A percentile compares a stretch with the other conserved stretches of the same genome.
phyloP scores from a whole-genome alignment of 768 basidiomycete species.

The Boletus rubescentipes region DNA sequence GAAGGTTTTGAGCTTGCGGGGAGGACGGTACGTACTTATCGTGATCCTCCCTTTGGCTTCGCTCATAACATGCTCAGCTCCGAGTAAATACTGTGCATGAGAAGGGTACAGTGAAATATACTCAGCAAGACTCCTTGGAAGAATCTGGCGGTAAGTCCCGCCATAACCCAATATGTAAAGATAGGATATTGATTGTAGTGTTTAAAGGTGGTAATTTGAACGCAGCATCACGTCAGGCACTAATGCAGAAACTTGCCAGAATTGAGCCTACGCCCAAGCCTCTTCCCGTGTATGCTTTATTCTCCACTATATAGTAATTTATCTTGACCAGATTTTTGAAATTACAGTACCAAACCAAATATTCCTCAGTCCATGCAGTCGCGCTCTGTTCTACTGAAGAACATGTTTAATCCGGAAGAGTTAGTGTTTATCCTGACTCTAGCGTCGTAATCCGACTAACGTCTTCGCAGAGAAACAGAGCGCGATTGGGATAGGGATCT shows the following conservation, averaged over 20 bases:
- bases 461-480: constrained; percentile 76
- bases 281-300: constrained; percentile 56
- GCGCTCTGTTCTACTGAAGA: constrained; percentile 84
- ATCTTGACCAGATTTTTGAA: constrained; percentile 14
- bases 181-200: constrained; percentile 11
- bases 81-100: constrained; percentile 93
- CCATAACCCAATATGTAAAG: neutral
- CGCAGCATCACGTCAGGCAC: constrained; percentile 95
- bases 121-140: constrained; percentile 79
- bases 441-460: constrained; percentile 6
- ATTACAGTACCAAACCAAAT: constrained; percentile 64
- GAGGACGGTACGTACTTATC: constrained; percentile 59
- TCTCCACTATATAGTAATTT: neutral
- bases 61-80: constrained; percentile 44
- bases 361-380: constrained; percentile 87
- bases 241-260: constrained; percentile 99
- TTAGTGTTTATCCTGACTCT: constrained; percentile 38
- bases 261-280: constrained; percentile 66
- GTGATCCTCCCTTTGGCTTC: constrained; percentile 14
- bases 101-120: constrained; percentile 76
- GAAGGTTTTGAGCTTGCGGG: constrained; percentile 98
- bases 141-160: constrained; percentile 74
- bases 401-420: constrained; percentile 99
- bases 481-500: constrained; percentile 96
- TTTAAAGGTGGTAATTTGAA: constrained; percentile 90